Percentiles rank a stretch among this genome's conserved stretches.
Conservation (phyloP, 352 stramenopile species). For the Phytophthora multivora region DNA sequence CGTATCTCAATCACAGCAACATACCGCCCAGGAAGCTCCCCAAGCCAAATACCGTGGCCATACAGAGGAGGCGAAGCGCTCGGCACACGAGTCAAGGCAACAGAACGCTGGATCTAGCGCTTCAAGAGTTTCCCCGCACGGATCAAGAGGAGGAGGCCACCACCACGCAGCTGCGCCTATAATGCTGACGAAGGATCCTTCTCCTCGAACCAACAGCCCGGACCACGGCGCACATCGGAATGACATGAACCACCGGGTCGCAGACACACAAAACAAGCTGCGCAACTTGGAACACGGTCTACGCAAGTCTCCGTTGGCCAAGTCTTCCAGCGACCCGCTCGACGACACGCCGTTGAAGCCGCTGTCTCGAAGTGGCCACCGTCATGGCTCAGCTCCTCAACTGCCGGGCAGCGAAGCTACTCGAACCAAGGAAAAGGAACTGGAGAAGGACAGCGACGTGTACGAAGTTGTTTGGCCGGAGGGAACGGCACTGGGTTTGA, state of each 20-base stretch:
- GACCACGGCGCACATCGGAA: slow-evolving; percentile 29
- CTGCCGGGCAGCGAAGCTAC: slow-evolving; percentile 17
- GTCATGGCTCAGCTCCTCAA: slow-evolving; percentile 26
- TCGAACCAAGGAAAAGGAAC: slow-evolving; percentile 29
- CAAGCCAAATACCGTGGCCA: slow-evolving; percentile 34
- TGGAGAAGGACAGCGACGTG: slow-evolving; percentile 54
- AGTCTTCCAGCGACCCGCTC: slow-evolving; percentile 44
- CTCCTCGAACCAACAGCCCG: slow-evolving; percentile 22
- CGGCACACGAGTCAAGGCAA: slow-evolving; percentile 35
- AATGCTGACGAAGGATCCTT: slow-evolving; percentile 30
- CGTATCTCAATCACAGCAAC: slow-evolving; percentile 22
- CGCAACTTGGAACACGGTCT: slow-evolving; percentile 49
- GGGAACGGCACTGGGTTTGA: slow-evolving; percentile 67
- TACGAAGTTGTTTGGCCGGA: slow-evolving; percentile 81
- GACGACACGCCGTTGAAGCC: slow-evolving; percentile 48
- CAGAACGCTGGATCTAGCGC: slow-evolving; percentile 13
- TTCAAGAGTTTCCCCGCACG: slow-evolving; percentile 23
- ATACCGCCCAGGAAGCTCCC: slow-evolving; percentile 15
- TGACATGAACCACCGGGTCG: slow-evolving; percentile 32
- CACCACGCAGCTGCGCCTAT: slow-evolving; percentile 19
- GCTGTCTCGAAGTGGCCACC: slow-evolving; percentile 40
- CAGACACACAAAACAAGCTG: slow-evolving; percentile 41
- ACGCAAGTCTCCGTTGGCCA: slow-evolving; percentile 47
- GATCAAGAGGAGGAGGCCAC: slow-evolving; percentile 16
- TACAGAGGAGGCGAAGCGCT: slow-evolving; percentile 49